Evolutionary conservation across 2,329 filamentous ascomycete genomes (phyloP), one percentile per base, ranked within the genome.

Genomic region (Metarhizium brunneum): DNA sequence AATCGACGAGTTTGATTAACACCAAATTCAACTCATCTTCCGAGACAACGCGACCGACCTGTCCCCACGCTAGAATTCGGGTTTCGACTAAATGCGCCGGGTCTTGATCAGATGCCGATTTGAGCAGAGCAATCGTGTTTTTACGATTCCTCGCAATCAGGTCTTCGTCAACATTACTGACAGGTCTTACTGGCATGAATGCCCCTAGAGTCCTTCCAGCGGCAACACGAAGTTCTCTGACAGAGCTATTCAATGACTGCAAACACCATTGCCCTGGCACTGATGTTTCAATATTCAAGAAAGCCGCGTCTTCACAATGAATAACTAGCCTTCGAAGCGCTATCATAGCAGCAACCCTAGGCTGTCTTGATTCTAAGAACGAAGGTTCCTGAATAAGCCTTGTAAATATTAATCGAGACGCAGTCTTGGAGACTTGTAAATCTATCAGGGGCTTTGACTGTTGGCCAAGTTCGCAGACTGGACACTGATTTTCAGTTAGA

Each of bases 21-120:
- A 94, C 87, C 53, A 96, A 81, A 62, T 94, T 94, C 55, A 96
- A 81, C 66, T 96, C 90, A 59, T 92, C 84, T 59, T 94, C 89
- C 16, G 83, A 81, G 48, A 88, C 86, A 10, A 86, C 79, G 56
- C 84, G 86, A 58, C 90, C 92, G 51, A 96, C 77, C 65, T 90
- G 86, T n/a, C 88, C 87, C 82, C 92, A 91, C 14, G 89, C 87
- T 71, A 94, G 76, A 56, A 97, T 86, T 60, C 89, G 86, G 18
- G 90, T 92, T 69, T 97, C 92, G 52, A 91, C 86, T 48, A 92
- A 73, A 57, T 84, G 78, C 5, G 84, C 42, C n/a, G 29, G 6
- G 54, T 84, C 81, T 56, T 85, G 85, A 50, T 89, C 85, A 1
- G 87, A 89, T 11, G 95, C 76, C 4, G 77, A 81, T 59, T 85